phyloP scores from a whole-genome alignment of 2,329 filamentous ascomycete genomes.

The Ceratocystis cacaofunesta region DNA sequence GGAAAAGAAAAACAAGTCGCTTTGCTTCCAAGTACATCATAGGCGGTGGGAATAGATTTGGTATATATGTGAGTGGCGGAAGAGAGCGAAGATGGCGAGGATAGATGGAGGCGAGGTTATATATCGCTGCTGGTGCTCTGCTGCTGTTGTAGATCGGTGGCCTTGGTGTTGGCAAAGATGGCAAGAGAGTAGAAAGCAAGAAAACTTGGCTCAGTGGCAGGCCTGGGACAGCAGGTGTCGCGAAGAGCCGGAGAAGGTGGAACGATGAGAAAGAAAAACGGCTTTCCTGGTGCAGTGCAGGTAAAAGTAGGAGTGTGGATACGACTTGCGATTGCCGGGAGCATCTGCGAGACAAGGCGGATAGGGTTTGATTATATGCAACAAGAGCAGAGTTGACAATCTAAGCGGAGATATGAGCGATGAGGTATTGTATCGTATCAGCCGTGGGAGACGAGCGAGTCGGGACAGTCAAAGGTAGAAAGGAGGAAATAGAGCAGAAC shows the following conservation, averaged over 20 bases:
- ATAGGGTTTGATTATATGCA: too few relatives aligned
- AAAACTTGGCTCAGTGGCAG: neutral
- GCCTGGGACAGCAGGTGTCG: too few relatives aligned
- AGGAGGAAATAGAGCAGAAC: neutral
- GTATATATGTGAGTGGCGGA: neutral
- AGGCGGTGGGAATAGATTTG: neutral
- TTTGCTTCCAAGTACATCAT: constrained; percentile 8
- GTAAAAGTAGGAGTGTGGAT: too few relatives aligned
- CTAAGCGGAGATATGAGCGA: too few relatives aligned
- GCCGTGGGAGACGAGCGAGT: too few relatives aligned
- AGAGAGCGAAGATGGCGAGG: neutral
- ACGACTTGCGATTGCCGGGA: too few relatives aligned
- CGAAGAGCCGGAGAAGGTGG: neutral
- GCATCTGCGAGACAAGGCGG: too few relatives aligned
- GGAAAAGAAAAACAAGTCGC: constrained; percentile 2
- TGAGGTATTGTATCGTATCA: too few relatives aligned
- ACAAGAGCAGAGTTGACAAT: too few relatives aligned
- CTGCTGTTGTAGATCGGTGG: neutral
- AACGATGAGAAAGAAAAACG: neutral
- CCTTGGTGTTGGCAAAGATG: neutral
- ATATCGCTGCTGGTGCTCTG: neutral
- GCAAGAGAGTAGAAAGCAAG: neutral
- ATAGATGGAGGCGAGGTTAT: neutral
- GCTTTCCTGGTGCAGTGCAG: too few relatives aligned
- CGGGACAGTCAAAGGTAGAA: neutral